These are phyloP conservation scores for Linum lewisii DNA, from an alignment of 345 rosid species.

Conservation along the genomic window DNA sequence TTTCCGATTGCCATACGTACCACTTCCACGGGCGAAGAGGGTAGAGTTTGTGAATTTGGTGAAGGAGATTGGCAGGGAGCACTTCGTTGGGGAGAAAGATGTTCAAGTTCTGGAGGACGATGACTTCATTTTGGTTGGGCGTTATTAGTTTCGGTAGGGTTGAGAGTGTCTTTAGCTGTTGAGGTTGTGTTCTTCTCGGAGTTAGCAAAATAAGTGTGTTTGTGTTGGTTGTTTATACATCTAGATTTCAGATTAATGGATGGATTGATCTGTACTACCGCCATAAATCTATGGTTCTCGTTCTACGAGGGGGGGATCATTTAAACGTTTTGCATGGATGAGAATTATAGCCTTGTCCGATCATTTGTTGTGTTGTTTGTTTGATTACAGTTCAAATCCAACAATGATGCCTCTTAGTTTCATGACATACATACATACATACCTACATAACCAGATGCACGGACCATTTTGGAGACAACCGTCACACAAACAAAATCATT, in stretches of 20 bases:
- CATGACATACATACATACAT: not conserved
- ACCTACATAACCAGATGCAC: constrained; percentile 34
- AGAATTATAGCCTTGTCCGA: too few relatives aligned
- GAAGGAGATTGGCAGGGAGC: constrained; percentile 51
- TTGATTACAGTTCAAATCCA: too few relatives aligned
- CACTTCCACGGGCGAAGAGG: constrained; percentile 55
- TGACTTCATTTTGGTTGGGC: constrained; percentile 53
- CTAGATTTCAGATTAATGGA: too few relatives aligned
- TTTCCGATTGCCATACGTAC: constrained; percentile 72
- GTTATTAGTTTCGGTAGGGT: constrained; percentile 34
- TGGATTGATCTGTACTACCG: too few relatives aligned
- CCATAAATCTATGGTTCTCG: too few relatives aligned
- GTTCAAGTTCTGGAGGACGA: constrained; percentile 69
- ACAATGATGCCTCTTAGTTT: too few relatives aligned
- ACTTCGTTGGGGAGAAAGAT: constrained; percentile 66
- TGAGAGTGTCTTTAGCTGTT: constrained; percentile 2
- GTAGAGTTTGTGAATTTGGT: constrained; percentile 65
- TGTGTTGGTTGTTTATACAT: too few relatives aligned
- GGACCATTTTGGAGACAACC: constrained; percentile 32
- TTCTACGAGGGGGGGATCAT: too few relatives aligned
- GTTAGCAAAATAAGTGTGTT: too few relatives aligned
- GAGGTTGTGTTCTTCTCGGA: not conserved
- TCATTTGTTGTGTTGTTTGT: too few relatives aligned
- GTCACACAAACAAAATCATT: constrained; percentile 30
- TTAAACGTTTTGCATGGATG: too few relatives aligned